Evolutionary conservation across 2,329 filamentous ascomycete genomes (phyloP), one percentile per base, ranked within the genome.

Genomic region (Juglanconis oblonga): DNA sequence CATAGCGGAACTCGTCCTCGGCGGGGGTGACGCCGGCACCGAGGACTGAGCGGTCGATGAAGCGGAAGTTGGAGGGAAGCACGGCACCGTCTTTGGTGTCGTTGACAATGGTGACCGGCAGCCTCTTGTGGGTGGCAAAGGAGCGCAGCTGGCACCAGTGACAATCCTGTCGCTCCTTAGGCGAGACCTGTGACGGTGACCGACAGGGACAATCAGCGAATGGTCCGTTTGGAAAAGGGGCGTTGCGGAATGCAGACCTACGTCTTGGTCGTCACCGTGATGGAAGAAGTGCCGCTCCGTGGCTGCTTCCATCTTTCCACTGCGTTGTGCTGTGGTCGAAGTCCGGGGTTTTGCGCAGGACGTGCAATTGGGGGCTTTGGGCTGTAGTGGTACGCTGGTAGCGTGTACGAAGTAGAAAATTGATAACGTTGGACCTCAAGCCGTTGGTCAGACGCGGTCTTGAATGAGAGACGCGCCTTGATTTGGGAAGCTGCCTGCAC

Each of bases 31-130:
- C 87, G 24, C 84, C 88, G 1, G 80, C 66, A 3, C 82, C 75
- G 1, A 90, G 77, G 4, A 88, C 76, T 9, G 85, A 87, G 1
- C 80, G 73, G 6, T 87, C 77, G 56, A 92, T 87, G 70, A 93
- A 94, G 0, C 78, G 78, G 66, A 95, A 96, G 44, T 82, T 75
- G 0, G 83, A 73, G 0, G 89, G 86, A 13, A 86, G 76, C n/a
- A 66, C 79, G 65, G 67, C 78, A 59, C 67, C 65, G 1, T 79
- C 73, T 65, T 89, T 87, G 2, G 83, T 73, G 0, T 79, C 75
- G 68, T 94, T 94, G 55, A 87, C 74, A 1, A 93, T 80, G 0
- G 83, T 83, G 32, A 92, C 80, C 1, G 85, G 84, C 7, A 76
- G 77, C 1, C 69, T 61, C 0, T 69, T 60, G 62, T 85, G 80